A percentile compares a stretch with the other conserved stretches of the same genome.
phyloP scores from a whole-genome alignment of 495 filamentous ascomycete genomes.

The Tuber borchii region DNA sequence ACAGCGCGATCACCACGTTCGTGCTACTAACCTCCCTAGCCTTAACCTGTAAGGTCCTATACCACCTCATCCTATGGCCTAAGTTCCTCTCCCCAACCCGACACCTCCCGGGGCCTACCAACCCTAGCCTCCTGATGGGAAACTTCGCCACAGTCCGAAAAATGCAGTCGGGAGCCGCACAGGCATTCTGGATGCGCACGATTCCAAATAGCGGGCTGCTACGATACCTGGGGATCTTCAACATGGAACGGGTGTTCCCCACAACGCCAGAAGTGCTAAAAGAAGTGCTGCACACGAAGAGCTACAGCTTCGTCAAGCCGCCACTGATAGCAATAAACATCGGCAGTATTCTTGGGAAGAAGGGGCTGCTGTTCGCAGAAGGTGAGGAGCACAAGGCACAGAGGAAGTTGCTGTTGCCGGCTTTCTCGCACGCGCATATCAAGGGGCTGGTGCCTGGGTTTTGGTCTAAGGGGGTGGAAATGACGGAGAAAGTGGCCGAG shows the following conservation, averaged over 20 bases:
- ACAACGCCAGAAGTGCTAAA: slow-evolving; percentile 59
- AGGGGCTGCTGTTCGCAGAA: slow-evolving; percentile 43
- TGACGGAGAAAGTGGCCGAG: slow-evolving; percentile 9
- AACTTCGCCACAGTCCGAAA: slow-evolving; percentile 18
- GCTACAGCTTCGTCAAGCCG: slow-evolving; percentile 78
- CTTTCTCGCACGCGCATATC: too few species aligned
- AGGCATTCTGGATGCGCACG: slow-evolving; percentile 51
- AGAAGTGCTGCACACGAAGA: slow-evolving; percentile 59
- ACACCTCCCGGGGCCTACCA: slow-evolving; percentile 23
- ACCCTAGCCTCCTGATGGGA: slow-evolving; percentile 24
- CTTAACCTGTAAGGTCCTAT: slow-evolving; percentile 41
- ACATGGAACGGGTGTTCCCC: slow-evolving; percentile 47
- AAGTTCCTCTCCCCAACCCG: slow-evolving; percentile 35
- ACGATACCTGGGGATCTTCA: too few species aligned
- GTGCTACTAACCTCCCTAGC: not conserved
- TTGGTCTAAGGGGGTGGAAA: too few species aligned
- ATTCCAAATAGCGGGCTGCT: slow-evolving; percentile 39
- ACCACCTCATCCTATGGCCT: slow-evolving; percentile 59
- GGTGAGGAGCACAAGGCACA: slow-evolving; percentile 42
- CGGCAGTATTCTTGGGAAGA: too few species aligned
- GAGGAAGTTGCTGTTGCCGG: slow-evolving; percentile 62
- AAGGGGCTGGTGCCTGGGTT: too few species aligned
- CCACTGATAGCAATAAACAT: not conserved
- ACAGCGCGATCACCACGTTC: too few species aligned
- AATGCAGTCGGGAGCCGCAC: slow-evolving; percentile 18